Conservation (phyloP, 2,329 filamentous ascomycete genomes). For the Diaporthe sp. region DNA sequence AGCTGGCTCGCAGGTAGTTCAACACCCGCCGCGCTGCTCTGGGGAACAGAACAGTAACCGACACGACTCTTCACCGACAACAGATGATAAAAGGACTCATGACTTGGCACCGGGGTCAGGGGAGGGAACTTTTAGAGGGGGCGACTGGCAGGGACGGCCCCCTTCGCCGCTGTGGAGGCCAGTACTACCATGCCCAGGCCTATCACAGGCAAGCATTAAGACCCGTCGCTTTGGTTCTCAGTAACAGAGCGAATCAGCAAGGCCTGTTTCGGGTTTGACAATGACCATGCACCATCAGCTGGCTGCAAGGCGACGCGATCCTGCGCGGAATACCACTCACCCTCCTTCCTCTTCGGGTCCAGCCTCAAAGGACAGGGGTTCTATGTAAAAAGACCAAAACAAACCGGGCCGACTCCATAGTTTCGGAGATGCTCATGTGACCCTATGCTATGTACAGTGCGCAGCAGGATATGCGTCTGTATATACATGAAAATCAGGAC, state of each 20-base stretch:
- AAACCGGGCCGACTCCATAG: conserved; percentile 21
- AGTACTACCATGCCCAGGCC: background rate
- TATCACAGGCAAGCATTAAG: background rate
- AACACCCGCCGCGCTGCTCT: too few relatives aligned
- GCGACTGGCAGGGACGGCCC: background rate
- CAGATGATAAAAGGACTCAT: background rate
- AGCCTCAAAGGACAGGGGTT: background rate
- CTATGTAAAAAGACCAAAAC: background rate
- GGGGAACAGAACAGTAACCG: background rate
- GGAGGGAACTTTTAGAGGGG: background rate
- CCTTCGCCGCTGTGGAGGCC: background rate
- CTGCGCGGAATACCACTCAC: background rate
- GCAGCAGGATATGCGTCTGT: too few relatives aligned
- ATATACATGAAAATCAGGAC: background rate
- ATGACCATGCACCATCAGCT: background rate
- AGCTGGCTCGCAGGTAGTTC: background rate
- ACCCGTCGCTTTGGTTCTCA: conserved; percentile 7
- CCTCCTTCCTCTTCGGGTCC: background rate
- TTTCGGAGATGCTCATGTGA: conserved; percentile 2
- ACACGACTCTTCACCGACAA: background rate
- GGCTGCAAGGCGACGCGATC: conserved; percentile 3
- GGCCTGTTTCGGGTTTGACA: background rate
- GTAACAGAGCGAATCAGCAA: background rate
- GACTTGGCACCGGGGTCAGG: background rate
- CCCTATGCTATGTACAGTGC: background rate